Evolutionary conservation across 306 rosid genomes (phyloP), one percentile per base, ranked within the genome.

Genomic region (Macrotyloma uniflorum): DNA sequence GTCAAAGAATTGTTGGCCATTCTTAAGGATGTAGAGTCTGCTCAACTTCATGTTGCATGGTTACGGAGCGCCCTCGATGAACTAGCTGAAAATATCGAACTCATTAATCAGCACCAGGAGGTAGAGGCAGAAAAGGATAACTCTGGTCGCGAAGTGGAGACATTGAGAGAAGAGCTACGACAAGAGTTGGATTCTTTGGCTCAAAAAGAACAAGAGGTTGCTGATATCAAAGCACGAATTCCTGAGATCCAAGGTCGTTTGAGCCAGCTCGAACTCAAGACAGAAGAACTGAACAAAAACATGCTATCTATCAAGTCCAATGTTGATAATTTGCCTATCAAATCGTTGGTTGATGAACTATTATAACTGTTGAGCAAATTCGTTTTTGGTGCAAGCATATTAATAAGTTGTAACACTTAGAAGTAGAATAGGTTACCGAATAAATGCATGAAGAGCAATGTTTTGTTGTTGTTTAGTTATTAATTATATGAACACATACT

Each of bases 21-120:
- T 78, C 84, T 94, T n/a, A 94, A 92, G 84, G 98, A 94, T 81
- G 93, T 87, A 2, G 97, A 94, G 80, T 83, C 91, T 70, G 83
- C 93, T 45, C 81, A 91, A 42, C 80, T 94, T 49, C 55, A 85
- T 16, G 89, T 94, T 1, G 81, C 85, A 22, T 94, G 98, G 98
- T 77, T 94, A 69, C 89, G 85, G 4, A 79, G 53, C 14, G 45
- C 75, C 5, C 85, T 94, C 22, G 64, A 83, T 11, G 91, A 92
- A 80, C 84, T 83, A 0, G 83, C 82, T 5, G 87, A 85, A 68
- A 32, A 88, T 33, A 63, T 88, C 50, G 91, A 94, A 77, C 70
- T 90, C 24, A 63, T 85, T 46, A 72, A 63, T 72, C 82, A 83
- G 74, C 89, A 86, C 20, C 87, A 62, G 40, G 81, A 79, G 1